A percentile compares a stretch with the other conserved stretches of the same genome.
These are phyloP conservation scores for Colletotrichum kahawae DNA, from an alignment of 2,329 filamentous ascomycete genomes.

Conservation along the genomic window DNA sequence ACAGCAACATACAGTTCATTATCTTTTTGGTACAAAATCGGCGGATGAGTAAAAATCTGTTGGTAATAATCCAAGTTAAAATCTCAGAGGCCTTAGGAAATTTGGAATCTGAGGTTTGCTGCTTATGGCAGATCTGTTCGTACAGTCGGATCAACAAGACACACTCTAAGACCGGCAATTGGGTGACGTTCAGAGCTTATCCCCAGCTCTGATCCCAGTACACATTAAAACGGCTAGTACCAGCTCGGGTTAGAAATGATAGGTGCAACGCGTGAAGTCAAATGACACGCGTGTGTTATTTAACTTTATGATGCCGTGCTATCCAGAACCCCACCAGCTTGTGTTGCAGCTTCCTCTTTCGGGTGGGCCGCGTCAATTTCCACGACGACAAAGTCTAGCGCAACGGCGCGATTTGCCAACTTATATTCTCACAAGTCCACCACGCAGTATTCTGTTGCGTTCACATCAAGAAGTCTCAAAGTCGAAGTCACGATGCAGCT, in stretches of 20 bases:
- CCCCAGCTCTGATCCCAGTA: neutral
- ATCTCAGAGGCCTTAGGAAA: neutral
- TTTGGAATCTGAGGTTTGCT: neutral
- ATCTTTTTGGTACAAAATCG: neutral
- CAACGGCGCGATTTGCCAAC: neutral
- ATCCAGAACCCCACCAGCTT: neutral
- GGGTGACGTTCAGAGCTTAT: neutral
- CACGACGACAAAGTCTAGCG: neutral
- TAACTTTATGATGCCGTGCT: neutral
- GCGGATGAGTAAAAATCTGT: neutral
- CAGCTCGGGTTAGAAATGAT: neutral
- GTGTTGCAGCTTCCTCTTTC: neutral
- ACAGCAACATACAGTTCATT: neutral
- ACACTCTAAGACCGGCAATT: neutral
- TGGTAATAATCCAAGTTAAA: neutral
- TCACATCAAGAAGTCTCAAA: neutral
- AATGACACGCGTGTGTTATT: neutral
- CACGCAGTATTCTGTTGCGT: neutral
- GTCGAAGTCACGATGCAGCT: neutral
- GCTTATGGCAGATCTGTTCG: neutral
- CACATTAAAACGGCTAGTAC: neutral
- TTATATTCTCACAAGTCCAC: neutral
- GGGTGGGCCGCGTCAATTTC: neutral
- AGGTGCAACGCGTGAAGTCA: neutral
- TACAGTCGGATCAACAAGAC: neutral